Evolutionary conservation across 2,329 filamentous ascomycete genomes (phyloP).

Genomic region (Chaetomium sp.): DNA sequence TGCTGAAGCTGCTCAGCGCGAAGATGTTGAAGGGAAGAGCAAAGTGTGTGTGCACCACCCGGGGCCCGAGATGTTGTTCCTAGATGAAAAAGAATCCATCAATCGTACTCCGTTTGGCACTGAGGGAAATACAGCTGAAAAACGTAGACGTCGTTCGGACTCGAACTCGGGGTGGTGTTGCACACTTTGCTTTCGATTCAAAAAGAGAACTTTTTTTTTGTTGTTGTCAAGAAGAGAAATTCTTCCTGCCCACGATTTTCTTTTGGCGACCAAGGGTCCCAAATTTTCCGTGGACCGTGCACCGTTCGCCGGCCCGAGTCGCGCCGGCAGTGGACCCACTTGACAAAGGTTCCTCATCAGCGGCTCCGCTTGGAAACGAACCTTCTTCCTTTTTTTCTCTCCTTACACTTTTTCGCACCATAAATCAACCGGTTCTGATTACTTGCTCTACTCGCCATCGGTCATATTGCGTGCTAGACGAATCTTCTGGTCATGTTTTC

Average conservation of each 20-base stretch:
- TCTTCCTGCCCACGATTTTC: not conserved
- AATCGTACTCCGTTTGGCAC: not conserved
- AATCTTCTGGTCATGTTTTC: conserved; percentile 3
- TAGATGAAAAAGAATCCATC: not conserved
- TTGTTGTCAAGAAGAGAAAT: not conserved
- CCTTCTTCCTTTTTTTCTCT: conserved; percentile 2
- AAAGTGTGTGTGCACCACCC: not conserved
- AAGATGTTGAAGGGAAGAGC: not conserved
- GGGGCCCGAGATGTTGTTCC: too few species aligned
- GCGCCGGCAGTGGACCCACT: not conserved
- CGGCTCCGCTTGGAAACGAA: not conserved
- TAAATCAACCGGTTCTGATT: conserved; percentile 20
- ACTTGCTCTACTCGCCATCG: conserved; percentile 10
- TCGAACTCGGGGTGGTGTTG: conserved; percentile 3
- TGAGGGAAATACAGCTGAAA: not conserved
- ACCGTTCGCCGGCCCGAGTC: conserved; percentile 3
- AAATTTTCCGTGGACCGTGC: not conserved
- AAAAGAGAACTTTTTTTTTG: not conserved
- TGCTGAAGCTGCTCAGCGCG: not conserved
- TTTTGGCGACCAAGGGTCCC: not conserved
- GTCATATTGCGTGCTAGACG: conserved; percentile 20
- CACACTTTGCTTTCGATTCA: not conserved
- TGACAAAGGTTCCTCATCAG: not conserved
- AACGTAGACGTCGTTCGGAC: conserved; percentile 2
- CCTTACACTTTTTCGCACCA: conserved; percentile 18